A percentile compares a stretch with the other conserved stretches of the same genome.
Conservation (phyloP, 208 protist genomes). For the Leishmania major region DNA sequence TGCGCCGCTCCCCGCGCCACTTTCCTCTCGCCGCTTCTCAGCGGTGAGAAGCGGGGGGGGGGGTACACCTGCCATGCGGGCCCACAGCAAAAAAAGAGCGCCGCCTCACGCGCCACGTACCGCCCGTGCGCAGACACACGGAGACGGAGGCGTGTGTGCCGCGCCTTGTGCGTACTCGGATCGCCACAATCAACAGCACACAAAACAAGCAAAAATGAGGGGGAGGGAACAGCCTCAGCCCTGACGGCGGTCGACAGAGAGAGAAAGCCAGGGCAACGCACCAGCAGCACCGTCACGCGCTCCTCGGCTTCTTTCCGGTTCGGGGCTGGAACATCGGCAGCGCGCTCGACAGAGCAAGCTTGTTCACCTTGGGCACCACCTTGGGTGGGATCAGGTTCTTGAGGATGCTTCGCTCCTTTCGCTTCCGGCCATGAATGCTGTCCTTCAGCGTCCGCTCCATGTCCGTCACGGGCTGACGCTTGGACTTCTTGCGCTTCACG, state of each 20-base stretch:
- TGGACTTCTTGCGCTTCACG: slow-evolving; percentile 89
- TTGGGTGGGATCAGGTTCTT: slow-evolving; percentile 78
- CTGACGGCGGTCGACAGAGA: background rate
- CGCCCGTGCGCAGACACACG: background rate
- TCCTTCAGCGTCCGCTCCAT: slow-evolving; percentile 90
- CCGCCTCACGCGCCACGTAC: background rate
- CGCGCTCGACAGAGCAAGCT: slow-evolving; percentile 46
- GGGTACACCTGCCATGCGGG: background rate
- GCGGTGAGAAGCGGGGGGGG: too few species aligned
- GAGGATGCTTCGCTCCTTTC: slow-evolving; percentile 82
- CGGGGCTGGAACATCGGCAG: slow-evolving; percentile 84
- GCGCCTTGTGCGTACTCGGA: background rate
- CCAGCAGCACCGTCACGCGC: background rate
- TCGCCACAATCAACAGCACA: background rate
- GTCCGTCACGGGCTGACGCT: slow-evolving; percentile 70
- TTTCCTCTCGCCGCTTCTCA: background rate
- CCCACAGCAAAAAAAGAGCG: background rate
- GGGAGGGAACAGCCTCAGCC: background rate
- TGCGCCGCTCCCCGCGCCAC: background rate
- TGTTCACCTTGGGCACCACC: slow-evolving; percentile 62
- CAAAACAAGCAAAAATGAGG: background rate
- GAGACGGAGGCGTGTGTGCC: background rate
- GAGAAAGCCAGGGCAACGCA: background rate
- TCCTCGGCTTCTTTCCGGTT: slow-evolving; percentile 6
- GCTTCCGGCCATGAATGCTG: slow-evolving; percentile 85